Evolutionary conservation across 2,329 filamentous ascomycete genomes (phyloP).

Genomic region (Colletotrichum sp.): DNA sequence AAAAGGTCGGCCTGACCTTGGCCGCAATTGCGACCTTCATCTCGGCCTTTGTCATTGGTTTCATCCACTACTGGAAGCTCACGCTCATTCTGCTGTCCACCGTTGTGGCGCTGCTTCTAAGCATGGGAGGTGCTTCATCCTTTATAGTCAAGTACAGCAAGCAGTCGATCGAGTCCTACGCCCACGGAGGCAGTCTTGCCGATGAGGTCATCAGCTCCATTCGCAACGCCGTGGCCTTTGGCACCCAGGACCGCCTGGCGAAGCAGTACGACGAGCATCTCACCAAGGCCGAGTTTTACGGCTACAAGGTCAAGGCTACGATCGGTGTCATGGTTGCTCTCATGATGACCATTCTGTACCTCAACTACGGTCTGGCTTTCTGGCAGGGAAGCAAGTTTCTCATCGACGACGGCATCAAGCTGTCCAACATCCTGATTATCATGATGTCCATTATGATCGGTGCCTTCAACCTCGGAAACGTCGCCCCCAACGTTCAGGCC

Average conservation of each 20-base stretch:
- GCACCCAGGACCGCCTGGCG: slow-evolving; percentile 91
- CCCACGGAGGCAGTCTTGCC: slow-evolving; percentile 83
- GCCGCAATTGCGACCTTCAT: slow-evolving; percentile 82
- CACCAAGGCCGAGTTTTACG: slow-evolving; percentile 73
- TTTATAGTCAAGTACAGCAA: slow-evolving; percentile 86
- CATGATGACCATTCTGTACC: slow-evolving; percentile 84
- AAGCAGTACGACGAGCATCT: slow-evolving; percentile 83
- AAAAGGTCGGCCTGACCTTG: slow-evolving; percentile 83
- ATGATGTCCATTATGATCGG: slow-evolving; percentile 92
- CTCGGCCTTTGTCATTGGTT: slow-evolving; percentile 88
- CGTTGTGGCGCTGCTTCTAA: slow-evolving; percentile 77
- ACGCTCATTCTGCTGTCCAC: slow-evolving; percentile 86
- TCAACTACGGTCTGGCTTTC: slow-evolving; percentile 88
- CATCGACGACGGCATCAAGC: slow-evolving; percentile 65
- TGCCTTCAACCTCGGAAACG: slow-evolving; percentile 87
- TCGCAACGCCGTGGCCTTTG: slow-evolving; percentile 90
- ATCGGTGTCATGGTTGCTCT: slow-evolving; percentile 80
- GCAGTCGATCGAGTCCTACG: slow-evolving; percentile 78
- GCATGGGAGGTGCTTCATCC: slow-evolving; percentile 75
- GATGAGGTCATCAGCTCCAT: slow-evolving; percentile 96
- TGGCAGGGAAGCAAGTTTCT: slow-evolving; percentile 86
- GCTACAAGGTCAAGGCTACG: slow-evolving; percentile 75
- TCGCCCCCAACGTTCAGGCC: slow-evolving; percentile 84
- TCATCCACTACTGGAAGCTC: slow-evolving; percentile 90
- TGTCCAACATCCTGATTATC: slow-evolving; percentile 81